Evolutionary conservation across 1,284 basidiomycete genomes (phyloP), one percentile per base, ranked within the genome.

Genomic region (Malassezia psittaci): DNA sequence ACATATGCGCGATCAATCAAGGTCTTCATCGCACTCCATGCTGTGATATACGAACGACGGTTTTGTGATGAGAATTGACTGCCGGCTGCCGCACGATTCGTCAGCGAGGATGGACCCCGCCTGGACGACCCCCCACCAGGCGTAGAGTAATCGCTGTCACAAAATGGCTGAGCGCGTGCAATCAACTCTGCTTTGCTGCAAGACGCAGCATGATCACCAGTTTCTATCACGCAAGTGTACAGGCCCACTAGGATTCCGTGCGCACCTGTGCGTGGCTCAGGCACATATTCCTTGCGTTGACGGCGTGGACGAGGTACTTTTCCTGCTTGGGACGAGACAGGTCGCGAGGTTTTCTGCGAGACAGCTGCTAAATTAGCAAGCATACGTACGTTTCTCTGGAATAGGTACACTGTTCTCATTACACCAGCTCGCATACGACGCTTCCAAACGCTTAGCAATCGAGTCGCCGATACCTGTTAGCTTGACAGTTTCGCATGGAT

Each of bases 1-100:
- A 73, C 66, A 40, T 71, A 72, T 3, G 65, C 72, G 41, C 69
- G 67, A 34, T 64, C 52, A 39, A 72, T 68, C 11, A 75, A 59
- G n/a, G 66, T 72, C 52, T 74, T 74, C 62, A 69, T 72, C 48
- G 64, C 67, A 8, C 51, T 68, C 74, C 74, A 75, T 1, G 66
- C 72, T 0, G 69, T 73, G 49, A 66, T 68, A 54, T 65, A 65
- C 10, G 62, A 60, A 2, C 57, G 33, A 13, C 46, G 48, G n/a
- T 35, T 16, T 4, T 46, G n/a, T 7, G 24, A 29, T 15, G 55
- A 8, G 55, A 48, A 5, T 57, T 45, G 19, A 13, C 51, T 19
- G 40, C 19, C 13, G 24, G 24, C 24, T 46, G 15, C 5, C 21
- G 24, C 21, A 4, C 60, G 62, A 5, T 61, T 52, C 5, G 59